Percentiles rank a stretch among this genome's conserved stretches.
Evolutionary conservation across 306 rosid genomes (phyloP).

Genomic region (Quercus dentata): DNA sequence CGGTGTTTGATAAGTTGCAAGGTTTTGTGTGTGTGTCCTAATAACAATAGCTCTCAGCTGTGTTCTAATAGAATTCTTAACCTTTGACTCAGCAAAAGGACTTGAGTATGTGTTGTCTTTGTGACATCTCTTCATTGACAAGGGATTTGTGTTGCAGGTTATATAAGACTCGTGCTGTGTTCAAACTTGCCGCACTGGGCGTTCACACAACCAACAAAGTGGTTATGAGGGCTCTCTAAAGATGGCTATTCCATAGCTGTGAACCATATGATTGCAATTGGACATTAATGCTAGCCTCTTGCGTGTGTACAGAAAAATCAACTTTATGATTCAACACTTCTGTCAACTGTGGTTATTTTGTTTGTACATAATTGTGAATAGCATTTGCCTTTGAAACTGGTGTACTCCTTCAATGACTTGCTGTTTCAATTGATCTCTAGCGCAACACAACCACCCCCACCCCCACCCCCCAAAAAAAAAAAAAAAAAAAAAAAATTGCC

Average conservation of each 20-base stretch:
- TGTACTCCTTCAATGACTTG: background rate
- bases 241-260: constrained; percentile 10
- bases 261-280: background rate
- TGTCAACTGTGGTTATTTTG: background rate
- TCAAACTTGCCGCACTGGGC: constrained; percentile 71
- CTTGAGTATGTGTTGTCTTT: background rate
- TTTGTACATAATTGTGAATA: constrained; percentile 55
- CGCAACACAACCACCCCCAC: too few species aligned
- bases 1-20: background rate
- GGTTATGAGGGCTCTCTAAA: constrained; percentile 59
- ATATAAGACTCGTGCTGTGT: constrained; percentile 59
- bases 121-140: background rate
- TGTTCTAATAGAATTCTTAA: too few species aligned
- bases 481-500: too few species aligned
- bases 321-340: constrained; percentile 10
- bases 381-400: background rate
- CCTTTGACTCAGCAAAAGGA: too few species aligned
- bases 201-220: constrained; percentile 61
- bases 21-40: too few species aligned
- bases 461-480: too few species aligned
- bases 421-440: background rate
- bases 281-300: constrained; percentile 5
- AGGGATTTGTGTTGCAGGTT: constrained; percentile 42
- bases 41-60: too few species aligned
- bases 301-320: background rate